Evolutionary conservation across 164 flowering plant species (phyloP).

Genomic region (Macadamia tetraphylla): DNA sequence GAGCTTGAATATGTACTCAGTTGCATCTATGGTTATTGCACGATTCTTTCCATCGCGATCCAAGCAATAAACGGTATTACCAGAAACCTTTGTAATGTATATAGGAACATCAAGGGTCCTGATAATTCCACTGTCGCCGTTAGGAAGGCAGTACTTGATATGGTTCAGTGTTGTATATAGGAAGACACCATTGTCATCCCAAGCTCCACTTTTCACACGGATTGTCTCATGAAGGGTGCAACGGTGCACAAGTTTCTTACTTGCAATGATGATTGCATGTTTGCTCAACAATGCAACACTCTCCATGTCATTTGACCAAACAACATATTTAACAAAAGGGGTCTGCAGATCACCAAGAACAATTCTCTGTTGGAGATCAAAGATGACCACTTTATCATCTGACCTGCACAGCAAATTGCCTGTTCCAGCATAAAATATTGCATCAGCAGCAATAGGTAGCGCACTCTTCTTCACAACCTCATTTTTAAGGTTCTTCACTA

Average conservation of each 20-base stretch:
- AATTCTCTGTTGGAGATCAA: slow-evolving; percentile 82
- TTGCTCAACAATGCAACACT: slow-evolving; percentile 87
- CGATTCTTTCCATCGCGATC: slow-evolving; percentile 68
- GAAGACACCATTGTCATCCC: slow-evolving; percentile 91
- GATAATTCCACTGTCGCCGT: slow-evolving; percentile 76
- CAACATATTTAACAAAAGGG: slow-evolving; percentile 70
- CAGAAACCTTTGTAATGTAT: slow-evolving; percentile 70
- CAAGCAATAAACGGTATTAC: slow-evolving; percentile 61
- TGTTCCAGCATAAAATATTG: slow-evolving; percentile 87
- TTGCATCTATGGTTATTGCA: slow-evolving; percentile 66
- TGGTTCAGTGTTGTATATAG: slow-evolving; percentile 84
- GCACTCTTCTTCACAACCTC: slow-evolving; percentile 67
- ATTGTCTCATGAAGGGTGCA: slow-evolving; percentile 94
- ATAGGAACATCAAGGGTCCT: slow-evolving; percentile 73
- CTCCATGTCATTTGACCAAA: slow-evolving; percentile 94
- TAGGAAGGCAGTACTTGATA: slow-evolving; percentile 86
- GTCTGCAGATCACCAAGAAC: slow-evolving; percentile 87
- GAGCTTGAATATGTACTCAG: slow-evolving; percentile 74
- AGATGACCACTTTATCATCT: slow-evolving; percentile 77
- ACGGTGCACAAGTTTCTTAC: slow-evolving; percentile 72
- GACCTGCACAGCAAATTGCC: slow-evolving; percentile 76
- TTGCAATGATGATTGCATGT: slow-evolving; percentile 81
- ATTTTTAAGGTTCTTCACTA: slow-evolving; percentile 77
- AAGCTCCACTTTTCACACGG: slow-evolving; percentile 87
- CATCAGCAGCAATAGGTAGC: slow-evolving; percentile 67